Percentiles rank a stretch among this genome's conserved stretches.
These are phyloP conservation scores for Gilbertella persicaria DNA, from an alignment of 371 early-diverging fungal species.

Conservation along the genomic window DNA sequence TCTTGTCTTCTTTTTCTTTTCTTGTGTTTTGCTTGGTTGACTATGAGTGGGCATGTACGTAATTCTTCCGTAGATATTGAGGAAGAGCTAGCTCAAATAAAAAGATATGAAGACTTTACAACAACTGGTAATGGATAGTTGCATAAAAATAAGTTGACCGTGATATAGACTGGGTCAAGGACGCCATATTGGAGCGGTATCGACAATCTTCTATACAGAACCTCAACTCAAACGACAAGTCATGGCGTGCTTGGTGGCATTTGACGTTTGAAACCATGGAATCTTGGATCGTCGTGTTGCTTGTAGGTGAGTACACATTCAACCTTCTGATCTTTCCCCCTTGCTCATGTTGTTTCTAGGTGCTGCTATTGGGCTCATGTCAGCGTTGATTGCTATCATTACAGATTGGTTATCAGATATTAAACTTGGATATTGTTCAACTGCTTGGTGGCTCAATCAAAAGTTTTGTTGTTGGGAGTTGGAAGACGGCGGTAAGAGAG, in stretches of 20 bases:
- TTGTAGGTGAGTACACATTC: constrained; percentile 81
- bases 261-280: constrained; percentile 77
- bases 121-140: constrained; percentile 63
- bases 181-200: constrained; percentile 80
- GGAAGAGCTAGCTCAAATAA: constrained; percentile 60
- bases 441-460: constrained; percentile 92
- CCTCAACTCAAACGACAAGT: constrained; percentile 49
- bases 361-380: constrained; percentile 78
- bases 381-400: constrained; percentile 87
- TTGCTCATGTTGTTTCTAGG: constrained; percentile 48
- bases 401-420: constrained; percentile 86
- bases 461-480: constrained; percentile 96
- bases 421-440: constrained; percentile 84
- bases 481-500: constrained; percentile 48
- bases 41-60: constrained; percentile 27
- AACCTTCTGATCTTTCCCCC: background rate
- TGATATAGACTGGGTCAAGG: constrained; percentile 86
- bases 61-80: constrained; percentile 38
- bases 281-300: constrained; percentile 84
- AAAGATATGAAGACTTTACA: constrained; percentile 83
- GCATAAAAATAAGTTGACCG: background rate
- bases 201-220: constrained; percentile 59
- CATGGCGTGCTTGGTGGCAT: constrained; percentile 60
- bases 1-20: background rate
- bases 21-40: background rate